Percentiles rank a stretch among this genome's conserved stretches.
phyloP scores from a whole-genome alignment of 1,284 basidiomycete genomes.

The Xerocomus nothofagi region DNA sequence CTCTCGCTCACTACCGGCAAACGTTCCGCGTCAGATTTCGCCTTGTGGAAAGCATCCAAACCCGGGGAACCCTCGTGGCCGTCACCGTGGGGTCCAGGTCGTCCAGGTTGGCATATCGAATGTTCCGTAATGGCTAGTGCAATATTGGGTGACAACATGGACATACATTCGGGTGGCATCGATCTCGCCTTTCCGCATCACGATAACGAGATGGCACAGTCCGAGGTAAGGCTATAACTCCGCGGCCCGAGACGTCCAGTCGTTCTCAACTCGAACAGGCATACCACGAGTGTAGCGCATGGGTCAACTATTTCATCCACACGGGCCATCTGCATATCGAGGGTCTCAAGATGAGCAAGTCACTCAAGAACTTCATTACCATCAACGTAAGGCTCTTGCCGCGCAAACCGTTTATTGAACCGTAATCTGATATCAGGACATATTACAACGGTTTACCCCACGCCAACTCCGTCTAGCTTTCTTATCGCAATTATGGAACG shows the following conservation, averaged over 20 bases:
- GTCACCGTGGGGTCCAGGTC: slow-evolving; percentile 94
- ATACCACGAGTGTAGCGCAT: slow-evolving; percentile 88
- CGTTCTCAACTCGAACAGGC: slow-evolving; percentile 52
- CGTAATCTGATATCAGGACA: slow-evolving; percentile 59
- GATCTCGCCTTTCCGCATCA: slow-evolving; percentile 99
- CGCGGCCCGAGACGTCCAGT: slow-evolving; percentile 4
- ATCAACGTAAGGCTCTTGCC: slow-evolving; percentile 73
- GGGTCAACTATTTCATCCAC: slow-evolving; percentile 99
- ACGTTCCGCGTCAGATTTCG: slow-evolving; percentile 84
- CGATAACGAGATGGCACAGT: slow-evolving; percentile 98
- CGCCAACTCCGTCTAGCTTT: slow-evolving; percentile 95
- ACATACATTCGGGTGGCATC: slow-evolving; percentile 97
- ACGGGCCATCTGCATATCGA: slow-evolving; percentile 99
- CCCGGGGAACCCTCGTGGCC: slow-evolving; percentile 98
- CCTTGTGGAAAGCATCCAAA: slow-evolving; percentile 97
- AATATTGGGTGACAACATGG: slow-evolving; percentile 90
- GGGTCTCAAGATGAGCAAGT: slow-evolving; percentile 99
- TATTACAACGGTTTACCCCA: slow-evolving; percentile 82
- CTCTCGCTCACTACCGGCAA: slow-evolving; percentile 62
- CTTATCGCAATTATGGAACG: slow-evolving; percentile 89
- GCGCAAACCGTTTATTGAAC: slow-evolving; percentile 5
- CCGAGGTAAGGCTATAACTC: slow-evolving; percentile 63
- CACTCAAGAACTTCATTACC: slow-evolving; percentile 98
- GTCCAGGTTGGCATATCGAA: slow-evolving; percentile 99
- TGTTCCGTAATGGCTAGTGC: slow-evolving; percentile 99